phyloP scores from a whole-genome alignment of 257 asterid genomes.

The Anisodus acutangulus region DNA sequence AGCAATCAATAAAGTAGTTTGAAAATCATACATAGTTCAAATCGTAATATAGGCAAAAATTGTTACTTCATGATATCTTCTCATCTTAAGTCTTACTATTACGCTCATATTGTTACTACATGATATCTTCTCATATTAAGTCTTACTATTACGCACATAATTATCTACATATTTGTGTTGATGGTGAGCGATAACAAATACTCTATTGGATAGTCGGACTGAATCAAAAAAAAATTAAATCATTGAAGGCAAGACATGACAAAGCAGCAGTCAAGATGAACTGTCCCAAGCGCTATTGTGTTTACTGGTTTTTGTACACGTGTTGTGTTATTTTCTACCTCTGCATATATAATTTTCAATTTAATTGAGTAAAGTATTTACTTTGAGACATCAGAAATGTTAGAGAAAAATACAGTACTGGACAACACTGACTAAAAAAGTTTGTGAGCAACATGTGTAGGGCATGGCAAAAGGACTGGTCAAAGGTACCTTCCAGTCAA shows the following conservation, averaged over 20 bases:
- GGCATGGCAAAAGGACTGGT: slow-evolving; percentile 49
- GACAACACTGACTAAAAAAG: neutral
- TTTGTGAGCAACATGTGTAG: slow-evolving; percentile 36
- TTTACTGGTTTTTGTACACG: slow-evolving; percentile 12
- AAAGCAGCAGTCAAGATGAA: neutral
- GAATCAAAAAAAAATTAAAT: neutral
- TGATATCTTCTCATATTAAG: neutral
- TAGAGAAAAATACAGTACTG: neutral
- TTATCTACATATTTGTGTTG: no score
- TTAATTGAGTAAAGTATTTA: no score
- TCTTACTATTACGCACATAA: neutral
- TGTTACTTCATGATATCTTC: no score
- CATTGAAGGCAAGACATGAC: neutral
- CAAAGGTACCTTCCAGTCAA: slow-evolving; percentile 44
- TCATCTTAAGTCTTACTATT: neutral
- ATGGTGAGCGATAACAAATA: neutral
- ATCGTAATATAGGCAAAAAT: neutral
- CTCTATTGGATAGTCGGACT: neutral
- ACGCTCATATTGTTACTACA: neutral
- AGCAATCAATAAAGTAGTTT: no score
- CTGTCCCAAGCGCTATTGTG: neutral
- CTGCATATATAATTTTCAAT: neutral
- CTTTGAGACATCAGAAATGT: neutral
- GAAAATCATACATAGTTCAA: neutral
- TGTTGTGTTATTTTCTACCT: slow-evolving; percentile 8